Conservation (phyloP, 1,139 yeast genomes). For the Saccharomyces hybrid region DNA sequence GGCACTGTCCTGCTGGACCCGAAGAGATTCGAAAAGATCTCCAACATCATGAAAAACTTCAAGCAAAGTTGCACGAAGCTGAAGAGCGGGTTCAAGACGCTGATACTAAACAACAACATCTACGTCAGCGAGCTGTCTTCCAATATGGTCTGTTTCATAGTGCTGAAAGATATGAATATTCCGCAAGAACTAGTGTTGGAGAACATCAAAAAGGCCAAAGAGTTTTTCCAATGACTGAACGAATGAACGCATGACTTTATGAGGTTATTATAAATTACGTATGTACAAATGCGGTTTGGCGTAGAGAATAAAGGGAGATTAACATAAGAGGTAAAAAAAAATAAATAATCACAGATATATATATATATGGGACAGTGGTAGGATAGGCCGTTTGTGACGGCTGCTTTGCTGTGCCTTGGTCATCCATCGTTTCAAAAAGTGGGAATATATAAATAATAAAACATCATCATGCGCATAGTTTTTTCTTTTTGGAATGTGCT, state of each 20-base stretch:
- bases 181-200: conserved; percentile 33
- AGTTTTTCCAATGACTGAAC: conserved; percentile 23
- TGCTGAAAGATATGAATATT: conserved; percentile 28
- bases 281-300: not conserved
- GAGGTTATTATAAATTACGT: not conserved
- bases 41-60: conserved; percentile 88
- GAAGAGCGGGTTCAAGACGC: conserved; percentile 65
- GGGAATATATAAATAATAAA: not conserved
- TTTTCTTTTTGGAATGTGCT: not conserved
- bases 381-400: not conserved
- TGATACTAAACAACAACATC: conserved; percentile 65
- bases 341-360: conserved; percentile 1
- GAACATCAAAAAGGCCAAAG: conserved; percentile 35
- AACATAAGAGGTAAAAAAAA: not conserved
- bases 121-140: conserved; percentile 39
- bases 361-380: not conserved
- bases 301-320: not conserved
- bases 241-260: too few species aligned
- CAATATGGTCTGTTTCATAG: conserved; percentile 37
- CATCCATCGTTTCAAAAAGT: not conserved
- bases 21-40: conserved; percentile 86
- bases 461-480: not conserved
- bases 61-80: conserved; percentile 87
- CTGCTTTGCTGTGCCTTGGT: not conserved
- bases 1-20: conserved; percentile 47